A percentile compares a stretch with the other conserved stretches of the same genome.
Evolutionary conservation across 192 early-diverging fungal species (phyloP).

Genomic region (Globomyces pollinis-pini): DNA sequence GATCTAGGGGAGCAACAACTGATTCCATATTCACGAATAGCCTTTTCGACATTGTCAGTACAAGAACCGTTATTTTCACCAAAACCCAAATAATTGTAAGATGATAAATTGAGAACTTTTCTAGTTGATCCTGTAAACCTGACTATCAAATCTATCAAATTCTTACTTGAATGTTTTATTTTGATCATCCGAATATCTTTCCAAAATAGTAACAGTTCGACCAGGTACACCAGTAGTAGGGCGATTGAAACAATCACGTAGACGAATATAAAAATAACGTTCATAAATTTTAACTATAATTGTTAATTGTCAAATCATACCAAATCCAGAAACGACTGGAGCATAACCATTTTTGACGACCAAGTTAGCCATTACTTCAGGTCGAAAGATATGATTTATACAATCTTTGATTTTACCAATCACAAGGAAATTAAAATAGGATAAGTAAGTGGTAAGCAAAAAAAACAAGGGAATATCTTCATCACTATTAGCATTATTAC

Average conservation of each 20-base stretch:
- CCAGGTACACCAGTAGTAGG: conserved; percentile 91
- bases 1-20: conserved; percentile 54
- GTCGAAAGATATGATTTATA: conserved; percentile 67
- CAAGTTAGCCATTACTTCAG: conserved; percentile 2
- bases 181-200: conserved; percentile 73
- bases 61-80: conserved; percentile 88
- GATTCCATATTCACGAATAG: conserved; percentile 66
- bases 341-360: conserved; percentile 67
- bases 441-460: conserved; percentile 90
- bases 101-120: conserved; percentile 84
- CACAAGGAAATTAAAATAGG: conserved; percentile 86
- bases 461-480: conserved; percentile 74
- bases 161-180: conserved; percentile 67
- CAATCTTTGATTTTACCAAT: conserved; percentile 91
- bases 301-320: too few species aligned
- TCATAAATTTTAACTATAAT: conserved; percentile 81
- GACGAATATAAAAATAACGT: conserved; percentile 77
- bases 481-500: too few species aligned
- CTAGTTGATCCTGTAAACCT: conserved; percentile 50
- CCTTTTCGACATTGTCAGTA: conserved; percentile 82
- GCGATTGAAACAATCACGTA: conserved; percentile 88
- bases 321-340: conserved; percentile 86
- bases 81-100: conserved; percentile 98
- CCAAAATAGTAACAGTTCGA: conserved; percentile 72
- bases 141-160: not conserved